Percentiles rank a stretch among this genome's conserved stretches.
Evolutionary conservation across 129 eudicot species (phyloP).

Genomic region (Scalesia atractyloides): DNA sequence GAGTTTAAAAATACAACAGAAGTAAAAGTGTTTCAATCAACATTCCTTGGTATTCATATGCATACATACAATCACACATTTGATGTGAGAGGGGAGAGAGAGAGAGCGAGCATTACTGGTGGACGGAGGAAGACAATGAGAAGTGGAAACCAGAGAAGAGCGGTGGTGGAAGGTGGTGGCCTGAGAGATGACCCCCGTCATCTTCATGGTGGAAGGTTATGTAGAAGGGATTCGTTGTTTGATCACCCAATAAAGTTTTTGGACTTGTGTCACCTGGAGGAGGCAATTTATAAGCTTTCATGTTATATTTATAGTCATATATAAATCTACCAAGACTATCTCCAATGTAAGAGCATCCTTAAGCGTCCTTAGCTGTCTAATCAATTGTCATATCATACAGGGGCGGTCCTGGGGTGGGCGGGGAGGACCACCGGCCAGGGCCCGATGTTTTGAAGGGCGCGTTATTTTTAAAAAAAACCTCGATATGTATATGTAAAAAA

Average conservation of each 20-base stretch:
- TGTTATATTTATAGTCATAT: no score
- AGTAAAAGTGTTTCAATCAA: slow-evolving; percentile 11
- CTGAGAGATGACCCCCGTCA: slow-evolving; percentile 23
- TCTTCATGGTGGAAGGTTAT: slow-evolving; percentile 3
- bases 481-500: no score
- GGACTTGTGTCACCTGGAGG: neutral
- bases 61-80: neutral
- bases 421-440: no score
- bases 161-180: slow-evolving; percentile 27
- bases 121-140: slow-evolving; percentile 17
- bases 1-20: slow-evolving; percentile 23
- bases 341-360: no score
- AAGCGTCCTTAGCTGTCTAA: no score
- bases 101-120: neutral
- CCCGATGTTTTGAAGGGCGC: no score
- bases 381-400: no score
- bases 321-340: no score
- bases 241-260: slow-evolving; percentile 1
- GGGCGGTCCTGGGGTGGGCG: no score
- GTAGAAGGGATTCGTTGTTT: no score
- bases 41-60: neutral
- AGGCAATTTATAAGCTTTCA: neutral
- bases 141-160: slow-evolving; percentile 2
- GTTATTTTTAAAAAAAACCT: no score
- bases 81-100: neutral